Conservation (phyloP, 768 basidiomycete genomes). For the Lentinula raphanica region DNA sequence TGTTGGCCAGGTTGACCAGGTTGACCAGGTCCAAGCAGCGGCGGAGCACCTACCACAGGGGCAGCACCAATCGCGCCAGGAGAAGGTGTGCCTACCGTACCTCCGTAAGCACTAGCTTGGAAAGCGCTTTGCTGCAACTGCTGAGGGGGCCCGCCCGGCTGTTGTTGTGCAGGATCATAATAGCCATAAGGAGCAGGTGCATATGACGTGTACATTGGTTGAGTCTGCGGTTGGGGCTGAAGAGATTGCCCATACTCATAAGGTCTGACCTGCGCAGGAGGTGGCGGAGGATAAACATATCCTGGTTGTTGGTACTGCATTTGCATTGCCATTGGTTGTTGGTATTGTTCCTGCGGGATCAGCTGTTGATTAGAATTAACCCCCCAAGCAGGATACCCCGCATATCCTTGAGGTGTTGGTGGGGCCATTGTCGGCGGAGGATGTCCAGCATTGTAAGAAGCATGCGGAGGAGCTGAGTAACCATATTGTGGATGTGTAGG, state of each 20-base stretch:
- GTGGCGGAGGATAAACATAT: slow-evolving; percentile 14
- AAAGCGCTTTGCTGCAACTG: slow-evolving; percentile 9
- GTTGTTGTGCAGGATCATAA: slow-evolving; percentile 9
- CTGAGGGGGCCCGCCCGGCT: slow-evolving; percentile 8
- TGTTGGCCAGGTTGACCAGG: background rate
- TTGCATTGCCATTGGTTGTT: background rate
- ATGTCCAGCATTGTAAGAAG: background rate
- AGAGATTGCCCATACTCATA: slow-evolving; percentile 11
- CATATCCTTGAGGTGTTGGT: background rate
- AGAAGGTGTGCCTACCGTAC: background rate
- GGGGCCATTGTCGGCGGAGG: background rate
- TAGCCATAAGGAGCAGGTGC: background rate
- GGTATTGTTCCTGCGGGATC: background rate
- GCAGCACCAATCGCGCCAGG: background rate
- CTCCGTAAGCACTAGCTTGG: background rate
- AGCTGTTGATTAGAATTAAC: background rate
- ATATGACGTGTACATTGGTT: background rate
- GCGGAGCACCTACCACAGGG: background rate
- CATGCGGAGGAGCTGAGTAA: background rate
- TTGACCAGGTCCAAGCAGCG: background rate
- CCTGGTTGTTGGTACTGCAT: background rate
- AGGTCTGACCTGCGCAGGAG: slow-evolving; percentile 8
- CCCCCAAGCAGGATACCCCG: background rate
- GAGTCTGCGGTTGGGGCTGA: slow-evolving; percentile 8
- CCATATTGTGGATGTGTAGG: background rate